Base-by-base conservation (phyloP, 2,329 filamentous ascomycete genomes). In the Mycosphaerella sp. region DNA sequence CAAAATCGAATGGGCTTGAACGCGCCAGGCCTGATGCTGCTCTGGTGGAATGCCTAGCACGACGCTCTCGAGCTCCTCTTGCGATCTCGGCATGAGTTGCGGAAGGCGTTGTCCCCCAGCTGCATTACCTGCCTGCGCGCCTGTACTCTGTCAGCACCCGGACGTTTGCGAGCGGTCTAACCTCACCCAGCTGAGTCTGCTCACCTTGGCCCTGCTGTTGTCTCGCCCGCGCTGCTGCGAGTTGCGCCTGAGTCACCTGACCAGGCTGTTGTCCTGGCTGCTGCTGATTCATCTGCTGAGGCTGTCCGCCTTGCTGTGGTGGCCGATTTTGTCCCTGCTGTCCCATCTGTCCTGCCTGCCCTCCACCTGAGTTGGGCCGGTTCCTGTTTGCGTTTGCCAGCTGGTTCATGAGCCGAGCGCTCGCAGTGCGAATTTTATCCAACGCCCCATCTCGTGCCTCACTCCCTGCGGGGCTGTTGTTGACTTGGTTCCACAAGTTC, bases 401-500 rank as follows among this genome's bases (percentile, higher is more conserved):
- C 41, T 56, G 47, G 16, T 60, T 56, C 63, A 72, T 78, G 56
- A 72, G 64, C 58, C 71, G 73, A 66, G 75, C 73, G 39, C 72
- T 62, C 21, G 68, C 65, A 42, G 70, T 66, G 30, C 67, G 74
- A 48, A 72, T 73, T 70, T 79, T 81, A 50, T 76, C 71, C 12
- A 73, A 70, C 16, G 82, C 71, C 56, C 76, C 77, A 25, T 70
- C 66, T 44, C 76, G 73, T 10, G 75, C 74, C 1, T 69, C 62
- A 45, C 71, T 77, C 47, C 75, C 74, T 30, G 69, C 67, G 10
- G 77, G 71, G 36, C 73, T 72, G 37, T 62, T 72, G 53, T 79
- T 74, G 44, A 79, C 69, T 28, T 73, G 65, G 27, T 74, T 72
- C 79, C 79, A 83, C 44, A 80, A 71, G 54, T 71, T 74, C 50